phyloP scores from a whole-genome alignment of 2,329 filamentous ascomycete genomes.

The Cladosporium sp. region DNA sequence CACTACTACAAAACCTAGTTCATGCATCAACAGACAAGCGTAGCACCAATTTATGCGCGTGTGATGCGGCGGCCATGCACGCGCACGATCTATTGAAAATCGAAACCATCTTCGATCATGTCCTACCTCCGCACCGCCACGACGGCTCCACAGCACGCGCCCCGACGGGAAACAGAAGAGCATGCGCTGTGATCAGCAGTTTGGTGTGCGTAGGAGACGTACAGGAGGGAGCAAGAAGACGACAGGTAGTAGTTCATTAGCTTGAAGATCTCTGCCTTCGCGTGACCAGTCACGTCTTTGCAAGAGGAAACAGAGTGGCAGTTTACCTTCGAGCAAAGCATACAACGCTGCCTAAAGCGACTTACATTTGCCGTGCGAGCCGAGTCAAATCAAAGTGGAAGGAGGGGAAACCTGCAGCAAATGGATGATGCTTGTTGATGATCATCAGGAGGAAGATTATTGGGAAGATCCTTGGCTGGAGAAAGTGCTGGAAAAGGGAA shows the following conservation, averaged over 20 bases:
- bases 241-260: not conserved
- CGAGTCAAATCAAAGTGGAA: not conserved
- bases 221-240: not conserved
- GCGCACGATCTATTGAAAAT: constrained; percentile 2
- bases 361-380: not conserved
- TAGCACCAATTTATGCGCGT: constrained; percentile 1
- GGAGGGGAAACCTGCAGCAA: not conserved
- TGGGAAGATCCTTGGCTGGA: not conserved
- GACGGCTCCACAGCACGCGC: not conserved
- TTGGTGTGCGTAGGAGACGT: not conserved
- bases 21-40: not conserved
- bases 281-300: not conserved
- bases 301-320: not conserved
- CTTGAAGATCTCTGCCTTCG: not conserved
- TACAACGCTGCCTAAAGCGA: not conserved
- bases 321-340: not conserved
- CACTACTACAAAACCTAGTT: not conserved
- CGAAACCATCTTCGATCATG: too few species aligned
- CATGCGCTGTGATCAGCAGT: constrained; percentile 6
- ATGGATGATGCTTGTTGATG: not conserved
- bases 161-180: not conserved
- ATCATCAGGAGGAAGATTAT: not conserved
- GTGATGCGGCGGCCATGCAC: not conserved
- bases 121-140: not conserved
- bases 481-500: not conserved